Conservation (phyloP, 2,329 filamentous ascomycete genomes). For the Chaetomium olivaceum region DNA sequence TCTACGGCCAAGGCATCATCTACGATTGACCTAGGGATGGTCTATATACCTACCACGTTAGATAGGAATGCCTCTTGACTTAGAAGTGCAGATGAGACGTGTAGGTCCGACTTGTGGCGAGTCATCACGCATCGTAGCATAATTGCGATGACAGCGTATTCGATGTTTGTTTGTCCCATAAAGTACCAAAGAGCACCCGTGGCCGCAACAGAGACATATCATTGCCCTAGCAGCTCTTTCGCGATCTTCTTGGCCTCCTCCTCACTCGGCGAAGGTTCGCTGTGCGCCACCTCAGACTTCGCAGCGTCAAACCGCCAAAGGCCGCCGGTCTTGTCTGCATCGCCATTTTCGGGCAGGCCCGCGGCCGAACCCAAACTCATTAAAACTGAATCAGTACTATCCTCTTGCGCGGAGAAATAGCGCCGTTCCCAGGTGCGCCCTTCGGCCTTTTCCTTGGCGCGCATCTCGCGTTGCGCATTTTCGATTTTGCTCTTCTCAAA, state of each 20-base stretch:
- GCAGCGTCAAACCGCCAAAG: conserved; percentile 57
- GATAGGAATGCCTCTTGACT: not conserved
- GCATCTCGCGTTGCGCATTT: conserved; percentile 74
- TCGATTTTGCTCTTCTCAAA: conserved; percentile 87
- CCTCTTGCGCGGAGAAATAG: conserved; percentile 68
- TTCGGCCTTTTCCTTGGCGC: conserved; percentile 73
- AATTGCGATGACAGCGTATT: not conserved
- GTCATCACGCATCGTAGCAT: not conserved
- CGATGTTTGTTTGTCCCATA: not conserved
- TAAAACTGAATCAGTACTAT: conserved; percentile 47
- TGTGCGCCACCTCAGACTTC: conserved; percentile 47
- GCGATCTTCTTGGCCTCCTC: conserved; percentile 41
- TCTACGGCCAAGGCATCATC: not conserved
- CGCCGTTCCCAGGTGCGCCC: conserved; percentile 76
- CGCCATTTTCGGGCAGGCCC: conserved; percentile 52
- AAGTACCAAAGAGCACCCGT: not conserved
- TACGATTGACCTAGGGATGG: not conserved
- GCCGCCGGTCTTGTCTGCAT: conserved; percentile 61
- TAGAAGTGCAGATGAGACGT: no score
- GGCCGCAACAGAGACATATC: not conserved
- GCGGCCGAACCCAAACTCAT: conserved; percentile 47
- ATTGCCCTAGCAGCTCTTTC: conserved; percentile 41
- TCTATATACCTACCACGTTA: not conserved
- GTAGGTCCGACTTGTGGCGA: no score
- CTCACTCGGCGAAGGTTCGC: conserved; percentile 35